These are phyloP conservation scores for Picea glauca DNA, from an alignment of 75 land plant genomes.

Conservation along the genomic window DNA sequence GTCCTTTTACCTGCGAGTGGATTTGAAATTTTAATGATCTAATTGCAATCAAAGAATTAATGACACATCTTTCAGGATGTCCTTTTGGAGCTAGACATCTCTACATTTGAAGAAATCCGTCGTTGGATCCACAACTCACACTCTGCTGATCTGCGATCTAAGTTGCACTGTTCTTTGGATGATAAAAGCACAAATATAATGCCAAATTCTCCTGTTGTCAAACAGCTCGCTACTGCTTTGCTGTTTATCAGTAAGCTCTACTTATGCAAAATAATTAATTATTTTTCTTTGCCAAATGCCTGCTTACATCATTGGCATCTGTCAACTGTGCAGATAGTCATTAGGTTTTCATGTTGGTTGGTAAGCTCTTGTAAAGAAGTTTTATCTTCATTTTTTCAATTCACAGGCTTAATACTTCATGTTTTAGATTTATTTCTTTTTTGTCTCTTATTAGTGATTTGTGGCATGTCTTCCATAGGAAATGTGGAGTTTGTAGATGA, in stretches of 20 bases:
- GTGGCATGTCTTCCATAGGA: slow-evolving; percentile 33
- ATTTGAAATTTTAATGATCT: no score
- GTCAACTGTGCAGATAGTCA: neutral
- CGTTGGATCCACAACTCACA: slow-evolving; percentile 57
- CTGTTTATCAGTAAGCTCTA: slow-evolving; percentile 45
- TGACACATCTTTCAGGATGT: slow-evolving; percentile 51
- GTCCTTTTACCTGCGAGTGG: no score
- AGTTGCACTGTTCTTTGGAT: slow-evolving; percentile 17
- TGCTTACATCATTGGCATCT: neutral
- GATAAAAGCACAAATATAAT: slow-evolving; percentile 8
- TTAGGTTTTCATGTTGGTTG: neutral
- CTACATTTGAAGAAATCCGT: slow-evolving; percentile 51
- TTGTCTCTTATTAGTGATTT: neutral
- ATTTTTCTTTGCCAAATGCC: neutral
- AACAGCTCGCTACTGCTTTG: slow-evolving; percentile 50
- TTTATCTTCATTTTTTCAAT: neutral
- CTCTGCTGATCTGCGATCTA: slow-evolving; percentile 35
- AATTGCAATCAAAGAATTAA: neutral
- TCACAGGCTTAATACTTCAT: neutral
- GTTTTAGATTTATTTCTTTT: neutral
- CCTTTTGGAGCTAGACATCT: slow-evolving; percentile 35
- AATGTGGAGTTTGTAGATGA: slow-evolving; percentile 85
- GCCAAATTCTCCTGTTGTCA: slow-evolving; percentile 30
- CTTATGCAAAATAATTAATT: neutral
- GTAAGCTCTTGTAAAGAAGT: neutral